phyloP scores from a whole-genome alignment of 1,139 yeast genomes.

The Lodderomyces parapsilosis region DNA sequence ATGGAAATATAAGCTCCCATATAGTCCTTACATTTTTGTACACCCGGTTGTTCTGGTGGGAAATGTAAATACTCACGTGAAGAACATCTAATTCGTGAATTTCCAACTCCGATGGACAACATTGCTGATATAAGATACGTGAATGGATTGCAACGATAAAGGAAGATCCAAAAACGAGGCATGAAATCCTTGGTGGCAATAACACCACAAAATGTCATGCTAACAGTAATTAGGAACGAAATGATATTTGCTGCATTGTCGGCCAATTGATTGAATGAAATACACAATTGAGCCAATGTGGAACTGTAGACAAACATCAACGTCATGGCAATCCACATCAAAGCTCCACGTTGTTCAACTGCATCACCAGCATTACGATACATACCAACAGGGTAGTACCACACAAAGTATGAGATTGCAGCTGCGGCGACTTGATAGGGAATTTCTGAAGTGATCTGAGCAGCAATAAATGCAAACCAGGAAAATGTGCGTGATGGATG shows the following conservation, averaged over 20 bases:
- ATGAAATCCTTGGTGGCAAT: conserved; percentile 24
- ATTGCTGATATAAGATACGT: conserved; percentile 51
- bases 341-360: conserved; percentile 37
- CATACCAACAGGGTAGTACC: conserved; percentile 75
- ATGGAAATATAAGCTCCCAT: conserved; percentile 42
- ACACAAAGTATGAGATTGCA: conserved; percentile 64
- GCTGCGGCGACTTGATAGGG: conserved; percentile 74
- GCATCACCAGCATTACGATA: conserved; percentile 50
- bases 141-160: conserved; percentile 51
- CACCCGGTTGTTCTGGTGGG: conserved; percentile 44
- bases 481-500: conserved; percentile 30
- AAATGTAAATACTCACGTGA: conserved; percentile 24
- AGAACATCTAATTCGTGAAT: conserved; percentile 25
- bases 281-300: conserved; percentile 39
- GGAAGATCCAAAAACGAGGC: conserved; percentile 38
- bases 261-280: conserved; percentile 37
- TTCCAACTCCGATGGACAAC: conserved; percentile 37
- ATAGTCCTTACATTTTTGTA: conserved; percentile 52
- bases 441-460: conserved; percentile 69
- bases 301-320: conserved; percentile 33
- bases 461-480: conserved; percentile 40
- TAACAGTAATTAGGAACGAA: conserved; percentile 26
- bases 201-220: conserved; percentile 37
- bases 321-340: conserved; percentile 44
- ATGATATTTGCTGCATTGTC: conserved; percentile 40